Conservation (phyloP, 1,284 basidiomycete genomes). For the Puccinia horiana region DNA sequence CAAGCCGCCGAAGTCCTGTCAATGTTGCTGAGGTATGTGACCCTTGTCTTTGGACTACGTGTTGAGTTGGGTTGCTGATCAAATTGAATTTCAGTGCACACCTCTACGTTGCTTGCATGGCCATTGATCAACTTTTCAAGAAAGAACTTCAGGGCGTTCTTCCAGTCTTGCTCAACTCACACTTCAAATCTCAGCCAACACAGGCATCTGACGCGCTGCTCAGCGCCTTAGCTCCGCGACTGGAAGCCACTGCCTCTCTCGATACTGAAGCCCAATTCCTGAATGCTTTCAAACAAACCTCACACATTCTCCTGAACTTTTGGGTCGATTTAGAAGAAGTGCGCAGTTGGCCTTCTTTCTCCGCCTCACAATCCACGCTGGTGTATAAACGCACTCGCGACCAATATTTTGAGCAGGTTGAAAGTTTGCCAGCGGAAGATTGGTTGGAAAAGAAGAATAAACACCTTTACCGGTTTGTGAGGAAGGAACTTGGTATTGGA, state of each 20-base stretch:
- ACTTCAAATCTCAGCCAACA: conserved; percentile 26
- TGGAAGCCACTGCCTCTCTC: conserved; percentile 29
- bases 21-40: conserved; percentile 58
- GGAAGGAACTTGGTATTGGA: conserved; percentile 14
- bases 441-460: conserved; percentile 29
- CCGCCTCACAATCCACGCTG: neutral
- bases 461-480: conserved; percentile 34
- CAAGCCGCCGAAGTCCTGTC: conserved; percentile 74
- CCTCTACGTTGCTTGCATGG: conserved; percentile 47
- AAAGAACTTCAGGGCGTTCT: conserved; percentile 1
- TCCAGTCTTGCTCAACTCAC: conserved; percentile 9
- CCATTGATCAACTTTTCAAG: conserved; percentile 31
- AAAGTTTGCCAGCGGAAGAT: conserved; percentile 17
- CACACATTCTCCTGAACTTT: conserved; percentile 17
- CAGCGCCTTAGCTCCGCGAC: neutral
- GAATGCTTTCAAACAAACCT: conserved; percentile 31
- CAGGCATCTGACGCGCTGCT: neutral
- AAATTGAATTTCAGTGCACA: conserved; percentile 19
- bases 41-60: neutral
- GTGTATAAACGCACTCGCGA: conserved; percentile 19
- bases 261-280: conserved; percentile 31
- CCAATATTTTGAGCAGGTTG: conserved; percentile 5
- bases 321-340: neutral
- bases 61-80: neutral
- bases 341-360: conserved; percentile 16